These are phyloP conservation scores for Candida palmyrensis DNA, from an alignment of 805 yeast species.

Conservation along the genomic window DNA sequence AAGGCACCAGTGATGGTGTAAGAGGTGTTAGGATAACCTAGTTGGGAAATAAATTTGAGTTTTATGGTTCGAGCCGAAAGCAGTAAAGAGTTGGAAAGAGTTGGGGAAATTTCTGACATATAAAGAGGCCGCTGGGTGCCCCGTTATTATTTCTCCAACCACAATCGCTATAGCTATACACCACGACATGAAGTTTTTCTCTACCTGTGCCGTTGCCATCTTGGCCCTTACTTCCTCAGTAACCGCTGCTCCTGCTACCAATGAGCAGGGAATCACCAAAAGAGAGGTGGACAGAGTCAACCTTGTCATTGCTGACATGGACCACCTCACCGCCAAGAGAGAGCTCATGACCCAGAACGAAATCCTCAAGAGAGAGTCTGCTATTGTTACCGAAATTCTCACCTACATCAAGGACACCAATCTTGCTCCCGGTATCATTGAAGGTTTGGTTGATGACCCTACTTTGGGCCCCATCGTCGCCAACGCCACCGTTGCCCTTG, in stretches of 20 bases:
- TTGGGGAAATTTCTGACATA: too few relatives aligned
- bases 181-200: constrained; percentile 24
- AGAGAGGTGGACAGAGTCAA: constrained; percentile 20
- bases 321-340: constrained; percentile 27
- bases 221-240: constrained; percentile 15
- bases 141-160: too few relatives aligned
- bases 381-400: constrained; percentile 37
- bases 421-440: constrained; percentile 31
- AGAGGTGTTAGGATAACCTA: constrained; percentile 1
- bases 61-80: too few relatives aligned
- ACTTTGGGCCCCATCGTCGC: constrained; percentile 25
- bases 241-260: constrained; percentile 21
- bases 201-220: constrained; percentile 16
- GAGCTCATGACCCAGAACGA: constrained; percentile 15
- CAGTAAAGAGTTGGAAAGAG: too few relatives aligned
- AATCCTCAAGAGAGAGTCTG: constrained; percentile 31
- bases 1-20: too few relatives aligned
- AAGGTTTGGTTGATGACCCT: constrained; percentile 27
- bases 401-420: constrained; percentile 30
- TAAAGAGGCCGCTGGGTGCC: too few relatives aligned
- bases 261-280: constrained; percentile 10
- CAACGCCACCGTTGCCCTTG: constrained; percentile 19
- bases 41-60: not conserved
- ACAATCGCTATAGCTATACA: too few relatives aligned
- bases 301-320: constrained; percentile 22